A percentile compares a stretch with the other conserved stretches of the same genome.
Evolutionary conservation across 371 early-diverging fungal genomes (phyloP).

Genomic region (Lichtheimia corymbifera): DNA sequence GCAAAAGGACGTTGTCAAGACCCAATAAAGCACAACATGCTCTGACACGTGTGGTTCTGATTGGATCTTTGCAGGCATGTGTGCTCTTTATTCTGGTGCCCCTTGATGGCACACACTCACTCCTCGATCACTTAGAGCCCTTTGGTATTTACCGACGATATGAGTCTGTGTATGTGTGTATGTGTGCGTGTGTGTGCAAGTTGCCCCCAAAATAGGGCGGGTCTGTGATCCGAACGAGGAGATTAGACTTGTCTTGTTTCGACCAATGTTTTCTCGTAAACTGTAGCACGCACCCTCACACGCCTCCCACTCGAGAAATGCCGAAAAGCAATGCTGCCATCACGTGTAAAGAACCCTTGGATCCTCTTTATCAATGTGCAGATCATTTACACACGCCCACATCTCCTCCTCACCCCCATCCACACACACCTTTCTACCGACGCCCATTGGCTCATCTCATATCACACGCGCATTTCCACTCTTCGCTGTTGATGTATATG

Average conservation of each 20-base stretch:
- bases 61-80: constrained; percentile 8
- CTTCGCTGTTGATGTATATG: too few relatives aligned
- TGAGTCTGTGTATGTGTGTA: neutral
- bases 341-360: constrained; percentile 5
- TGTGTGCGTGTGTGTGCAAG: neutral
- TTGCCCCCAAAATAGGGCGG: constrained; percentile 1
- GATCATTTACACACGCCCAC: too few relatives aligned
- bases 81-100: too few relatives aligned
- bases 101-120: constrained; percentile 1
- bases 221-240: constrained; percentile 4
- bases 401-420: too few relatives aligned
- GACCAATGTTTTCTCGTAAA: constrained; percentile 5
- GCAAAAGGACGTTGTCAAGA: neutral
- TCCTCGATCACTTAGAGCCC: neutral
- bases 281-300: constrained; percentile 9
- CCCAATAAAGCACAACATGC: constrained; percentile 11
- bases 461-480: too few relatives aligned
- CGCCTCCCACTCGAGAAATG: constrained; percentile 2
- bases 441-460: too few relatives aligned
- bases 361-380: too few relatives aligned
- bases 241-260: constrained; percentile 2
- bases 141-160: neutral
- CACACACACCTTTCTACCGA: too few relatives aligned
- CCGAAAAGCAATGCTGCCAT: neutral
- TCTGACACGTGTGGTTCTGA: constrained; percentile 20